Percentiles rank a stretch among this genome's conserved stretches.
Conservation (phyloP, 352 stramenopile genomes). For the Halophytophthora batemanensis region DNA sequence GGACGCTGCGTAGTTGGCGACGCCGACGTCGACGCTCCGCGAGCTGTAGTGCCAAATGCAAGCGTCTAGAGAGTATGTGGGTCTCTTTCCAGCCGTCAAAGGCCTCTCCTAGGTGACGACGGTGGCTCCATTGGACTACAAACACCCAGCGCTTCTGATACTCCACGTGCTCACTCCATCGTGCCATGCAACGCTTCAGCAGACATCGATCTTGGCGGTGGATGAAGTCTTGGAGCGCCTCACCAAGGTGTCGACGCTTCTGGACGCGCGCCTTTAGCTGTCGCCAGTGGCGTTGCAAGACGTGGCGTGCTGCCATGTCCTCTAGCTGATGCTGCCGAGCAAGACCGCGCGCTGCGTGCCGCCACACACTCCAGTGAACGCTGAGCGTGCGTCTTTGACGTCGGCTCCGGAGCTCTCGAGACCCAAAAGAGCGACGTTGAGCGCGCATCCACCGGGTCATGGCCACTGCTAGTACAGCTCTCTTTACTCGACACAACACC, state of each 20-base stretch:
- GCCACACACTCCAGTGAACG: constrained; percentile 17
- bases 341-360: constrained; percentile 1
- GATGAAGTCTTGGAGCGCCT: constrained; percentile 6
- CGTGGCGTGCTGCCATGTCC: constrained; percentile 3
- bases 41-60: constrained; percentile 15
- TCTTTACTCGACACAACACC: constrained; percentile 2
- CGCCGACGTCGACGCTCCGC: constrained; percentile 14
- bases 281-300: constrained; percentile 20
- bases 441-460: constrained; percentile 15
- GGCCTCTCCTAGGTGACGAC: constrained; percentile 9
- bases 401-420: constrained; percentile 5
- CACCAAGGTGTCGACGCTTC: constrained; percentile 6
- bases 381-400: constrained; percentile 3
- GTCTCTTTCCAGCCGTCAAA: constrained; percentile 19
- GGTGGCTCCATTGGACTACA: constrained; percentile 20
- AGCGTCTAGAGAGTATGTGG: constrained; percentile 8
- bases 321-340: constrained; percentile 9
- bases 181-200: constrained; percentile 3
- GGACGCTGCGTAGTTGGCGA: constrained; percentile 6
- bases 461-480: background rate
- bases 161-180: constrained; percentile 20
- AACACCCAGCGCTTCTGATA: constrained; percentile 16
- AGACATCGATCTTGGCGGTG: background rate
- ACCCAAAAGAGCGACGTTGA: background rate
- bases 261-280: constrained; percentile 11